Percentiles rank a stretch among this genome's conserved stretches.
Evolutionary conservation across 2,329 filamentous ascomycete species (phyloP).

Genomic region (Graphiopsis chlorocephala): DNA sequence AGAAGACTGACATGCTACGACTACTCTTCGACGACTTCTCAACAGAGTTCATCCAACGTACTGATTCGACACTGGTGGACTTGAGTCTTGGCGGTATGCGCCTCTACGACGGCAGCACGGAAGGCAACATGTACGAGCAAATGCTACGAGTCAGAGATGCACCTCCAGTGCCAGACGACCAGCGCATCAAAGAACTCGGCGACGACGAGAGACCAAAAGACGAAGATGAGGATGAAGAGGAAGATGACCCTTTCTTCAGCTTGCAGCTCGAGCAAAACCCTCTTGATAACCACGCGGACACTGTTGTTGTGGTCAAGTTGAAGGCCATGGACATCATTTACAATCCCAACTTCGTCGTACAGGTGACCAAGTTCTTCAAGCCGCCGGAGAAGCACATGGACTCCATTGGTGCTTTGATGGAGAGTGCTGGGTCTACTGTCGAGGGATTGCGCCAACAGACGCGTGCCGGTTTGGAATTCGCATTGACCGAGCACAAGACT

Average conservation of each 20-base stretch:
- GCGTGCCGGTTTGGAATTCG: constrained; percentile 91
- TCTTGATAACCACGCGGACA: constrained; percentile 85
- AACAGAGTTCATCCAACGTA: constrained; percentile 82
- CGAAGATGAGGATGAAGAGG: constrained; percentile 42
- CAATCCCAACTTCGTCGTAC: constrained; percentile 90
- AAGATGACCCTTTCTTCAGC: constrained; percentile 81
- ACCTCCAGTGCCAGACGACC: constrained; percentile 54
- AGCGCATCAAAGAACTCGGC: constrained; percentile 48
- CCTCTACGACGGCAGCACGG: constrained; percentile 92
- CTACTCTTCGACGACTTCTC: constrained; percentile 93
- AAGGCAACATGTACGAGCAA: constrained; percentile 86
- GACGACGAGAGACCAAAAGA: constrained; percentile 45
- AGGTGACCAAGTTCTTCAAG: constrained; percentile 91
- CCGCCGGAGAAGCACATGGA: constrained; percentile 98
- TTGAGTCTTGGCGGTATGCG: constrained; percentile 88
- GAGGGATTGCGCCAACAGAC: constrained; percentile 95
- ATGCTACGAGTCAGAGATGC: constrained; percentile 95
- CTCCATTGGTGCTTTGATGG: constrained; percentile 92
- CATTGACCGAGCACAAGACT: constrained; percentile 95
- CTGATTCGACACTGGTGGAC: constrained; percentile 85
- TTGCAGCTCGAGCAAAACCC: constrained; percentile 93
- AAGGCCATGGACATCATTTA: constrained; percentile 97
- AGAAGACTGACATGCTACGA: constrained; percentile 76
- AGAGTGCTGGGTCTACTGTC: constrained; percentile 90
- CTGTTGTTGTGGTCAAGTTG: constrained; percentile 83